These are phyloP conservation scores for Verticillium zaregamsianum DNA, from an alignment of 2,329 filamentous ascomycete species.

Conservation along the genomic window DNA sequence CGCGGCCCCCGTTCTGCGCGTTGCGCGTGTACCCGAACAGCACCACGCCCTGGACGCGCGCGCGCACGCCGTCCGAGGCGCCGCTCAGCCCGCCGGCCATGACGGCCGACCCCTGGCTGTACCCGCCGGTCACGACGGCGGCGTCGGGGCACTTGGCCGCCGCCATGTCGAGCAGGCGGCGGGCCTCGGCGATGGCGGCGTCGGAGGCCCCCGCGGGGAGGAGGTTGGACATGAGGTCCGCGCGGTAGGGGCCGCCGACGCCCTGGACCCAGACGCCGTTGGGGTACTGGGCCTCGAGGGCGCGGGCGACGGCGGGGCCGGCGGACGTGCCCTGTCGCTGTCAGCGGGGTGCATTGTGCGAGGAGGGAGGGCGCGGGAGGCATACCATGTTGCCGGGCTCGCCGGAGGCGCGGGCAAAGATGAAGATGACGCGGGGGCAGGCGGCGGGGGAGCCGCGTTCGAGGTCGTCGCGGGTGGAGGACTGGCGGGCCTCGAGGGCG, in stretches of 20 bases:
- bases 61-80: constrained; percentile 24
- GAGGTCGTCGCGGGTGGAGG: constrained; percentile 17
- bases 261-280: constrained; percentile 36
- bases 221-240: constrained; percentile 28
- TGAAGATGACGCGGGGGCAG: constrained; percentile 32
- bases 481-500: constrained; percentile 13
- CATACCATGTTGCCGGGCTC: constrained; percentile 33
- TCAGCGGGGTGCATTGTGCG: neutral
- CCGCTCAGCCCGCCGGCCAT: constrained; percentile 30
- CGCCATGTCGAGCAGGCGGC: constrained; percentile 33
- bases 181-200: constrained; percentile 34
- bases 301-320: constrained; percentile 23
- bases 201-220: constrained; percentile 30
- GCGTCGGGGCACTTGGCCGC: constrained; percentile 37
- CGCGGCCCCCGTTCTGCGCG: constrained; percentile 31
- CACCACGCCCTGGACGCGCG: constrained; percentile 19
- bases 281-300: constrained; percentile 20
- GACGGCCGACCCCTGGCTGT: constrained; percentile 38
- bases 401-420: constrained; percentile 34
- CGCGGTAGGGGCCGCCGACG: constrained; percentile 34
- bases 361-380: neutral
- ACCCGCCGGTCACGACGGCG: constrained; percentile 35
- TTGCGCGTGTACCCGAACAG: constrained; percentile 40
- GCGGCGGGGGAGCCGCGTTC: constrained; percentile 16
- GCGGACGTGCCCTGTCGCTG: constrained; percentile 18